Evolutionary conservation across 2,329 filamentous ascomycete species (phyloP).

Genomic region (Ceratocystis alfenasii): DNA sequence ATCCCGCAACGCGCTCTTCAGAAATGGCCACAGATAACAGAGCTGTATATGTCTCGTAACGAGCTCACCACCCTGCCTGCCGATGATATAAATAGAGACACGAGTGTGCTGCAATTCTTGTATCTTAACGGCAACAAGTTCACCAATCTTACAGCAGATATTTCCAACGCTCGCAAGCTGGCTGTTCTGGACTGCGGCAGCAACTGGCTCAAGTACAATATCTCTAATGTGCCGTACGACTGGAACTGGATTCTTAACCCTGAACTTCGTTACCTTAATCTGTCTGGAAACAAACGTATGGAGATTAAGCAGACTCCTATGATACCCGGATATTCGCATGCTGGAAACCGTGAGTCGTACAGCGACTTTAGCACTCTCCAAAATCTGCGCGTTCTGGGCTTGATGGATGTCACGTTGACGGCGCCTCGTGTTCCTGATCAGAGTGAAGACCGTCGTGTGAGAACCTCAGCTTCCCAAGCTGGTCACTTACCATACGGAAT

Average conservation of each 20-base stretch:
- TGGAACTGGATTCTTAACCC: slow-evolving; percentile 99
- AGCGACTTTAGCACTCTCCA: slow-evolving; percentile 81
- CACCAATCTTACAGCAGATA: slow-evolving; percentile 86
- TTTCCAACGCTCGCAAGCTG: slow-evolving; percentile 85
- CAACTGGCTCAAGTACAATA: slow-evolving; percentile 95
- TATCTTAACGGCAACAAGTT: slow-evolving; percentile 98
- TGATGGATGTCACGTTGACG: slow-evolving; percentile 97
- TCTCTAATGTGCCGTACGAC: slow-evolving; percentile 96
- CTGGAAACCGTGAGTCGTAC: slow-evolving; percentile 31
- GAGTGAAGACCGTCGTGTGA: slow-evolving; percentile 84
- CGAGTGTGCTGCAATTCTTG: slow-evolving; percentile 68
- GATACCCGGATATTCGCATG: slow-evolving; percentile 31
- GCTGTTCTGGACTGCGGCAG: slow-evolving; percentile 88
- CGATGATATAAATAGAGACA: slow-evolving; percentile 47
- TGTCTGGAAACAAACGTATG: slow-evolving; percentile 90
- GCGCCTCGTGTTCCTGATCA: slow-evolving; percentile 92
- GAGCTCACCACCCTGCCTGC: slow-evolving; percentile 82
- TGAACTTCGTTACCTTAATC: slow-evolving; percentile 84
- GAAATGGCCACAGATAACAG: slow-evolving; percentile 78
- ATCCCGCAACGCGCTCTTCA: slow-evolving; percentile 80
- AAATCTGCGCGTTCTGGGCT: slow-evolving; percentile 74
- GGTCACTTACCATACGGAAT: slow-evolving; percentile 90
- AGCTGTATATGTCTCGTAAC: slow-evolving; percentile 91
- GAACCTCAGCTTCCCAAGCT: slow-evolving; percentile 90
- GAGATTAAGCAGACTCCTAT: slow-evolving; percentile 73